These are phyloP conservation scores for Quercus gilva DNA, from an alignment of 306 rosid genomes.

Conservation along the genomic window DNA sequence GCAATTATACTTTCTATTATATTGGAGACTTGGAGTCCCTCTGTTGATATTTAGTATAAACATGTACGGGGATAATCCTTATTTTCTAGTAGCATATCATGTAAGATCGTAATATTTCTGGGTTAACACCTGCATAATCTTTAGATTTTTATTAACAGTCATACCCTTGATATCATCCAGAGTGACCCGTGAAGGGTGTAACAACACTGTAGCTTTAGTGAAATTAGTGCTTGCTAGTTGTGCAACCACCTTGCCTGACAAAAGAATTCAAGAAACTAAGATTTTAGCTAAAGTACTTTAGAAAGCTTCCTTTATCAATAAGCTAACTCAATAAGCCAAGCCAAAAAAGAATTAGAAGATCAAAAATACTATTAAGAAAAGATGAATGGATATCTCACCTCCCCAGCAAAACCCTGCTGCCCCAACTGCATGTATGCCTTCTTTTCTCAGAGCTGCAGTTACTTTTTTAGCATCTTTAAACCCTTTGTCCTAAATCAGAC, in stretches of 20 bases:
- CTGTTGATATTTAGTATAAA: too few relatives aligned
- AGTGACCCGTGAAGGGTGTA: conserved; percentile 11
- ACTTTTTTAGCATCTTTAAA: neutral
- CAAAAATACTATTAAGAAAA: neutral
- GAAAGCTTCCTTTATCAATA: neutral
- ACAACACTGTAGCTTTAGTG: conserved; percentile 3
- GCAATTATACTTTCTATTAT: too few relatives aligned
- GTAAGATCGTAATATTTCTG: neutral
- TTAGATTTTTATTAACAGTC: neutral
- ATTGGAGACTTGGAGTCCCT: too few relatives aligned
- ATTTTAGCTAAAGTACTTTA: neutral
- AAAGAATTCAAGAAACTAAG: neutral
- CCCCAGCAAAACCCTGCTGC: conserved; percentile 10
- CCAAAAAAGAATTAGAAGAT: neutral
- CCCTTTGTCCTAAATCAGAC: neutral
- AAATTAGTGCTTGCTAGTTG: neutral
- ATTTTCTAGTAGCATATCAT: too few relatives aligned
- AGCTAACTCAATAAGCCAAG: neutral
- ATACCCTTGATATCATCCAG: neutral
- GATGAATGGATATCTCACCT: neutral
- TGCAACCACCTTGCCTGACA: neutral
- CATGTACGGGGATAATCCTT: too few relatives aligned
- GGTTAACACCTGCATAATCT: neutral
- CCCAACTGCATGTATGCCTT: neutral
- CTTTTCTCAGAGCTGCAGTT: neutral